Conservation (phyloP, 2,329 filamentous ascomycete species). For the Exophiala alcalophila region DNA sequence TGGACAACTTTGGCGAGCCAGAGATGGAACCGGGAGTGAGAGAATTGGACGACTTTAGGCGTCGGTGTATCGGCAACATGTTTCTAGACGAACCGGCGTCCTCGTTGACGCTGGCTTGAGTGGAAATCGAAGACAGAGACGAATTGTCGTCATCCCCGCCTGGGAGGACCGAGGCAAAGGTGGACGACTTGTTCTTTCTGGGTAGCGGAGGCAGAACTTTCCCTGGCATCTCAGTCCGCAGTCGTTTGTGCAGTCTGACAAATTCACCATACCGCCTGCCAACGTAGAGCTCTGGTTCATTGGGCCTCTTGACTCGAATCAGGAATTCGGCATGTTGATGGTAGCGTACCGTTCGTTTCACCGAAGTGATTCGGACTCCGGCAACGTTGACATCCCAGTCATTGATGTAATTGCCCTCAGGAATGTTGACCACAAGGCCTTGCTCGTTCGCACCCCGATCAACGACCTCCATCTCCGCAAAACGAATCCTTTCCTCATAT, state of each 20-base stretch:
- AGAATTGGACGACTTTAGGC: slow-evolving; percentile 25
- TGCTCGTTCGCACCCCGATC: slow-evolving; percentile 90
- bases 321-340: slow-evolving; percentile 95
- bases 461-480: slow-evolving; percentile 94
- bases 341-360: slow-evolving; percentile 82
- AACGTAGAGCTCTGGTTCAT: slow-evolving; percentile 72
- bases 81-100: slow-evolving; percentile 33
- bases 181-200: slow-evolving; percentile 84
- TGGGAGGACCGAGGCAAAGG: slow-evolving; percentile 56
- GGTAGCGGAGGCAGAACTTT: slow-evolving; percentile 84
- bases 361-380: slow-evolving; percentile 73
- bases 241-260: slow-evolving; percentile 68
- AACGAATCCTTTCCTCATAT: slow-evolving; percentile 94
- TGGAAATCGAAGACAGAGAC: slow-evolving; percentile 78
- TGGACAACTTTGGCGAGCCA: slow-evolving; percentile 22
- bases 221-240: slow-evolving; percentile 83
- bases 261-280: slow-evolving; percentile 89
- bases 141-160: slow-evolving; percentile 71
- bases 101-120: slow-evolving; percentile 52
- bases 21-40: slow-evolving; percentile 17
- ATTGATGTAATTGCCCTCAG: slow-evolving; percentile 88
- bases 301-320: slow-evolving; percentile 75
- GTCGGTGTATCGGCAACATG: slow-evolving; percentile 19
- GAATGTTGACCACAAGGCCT: slow-evolving; percentile 79
- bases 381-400: slow-evolving; percentile 97